Evolutionary conservation across 768 basidiomycete genomes (phyloP).

Genomic region (Leccinellum rugosiceps): DNA sequence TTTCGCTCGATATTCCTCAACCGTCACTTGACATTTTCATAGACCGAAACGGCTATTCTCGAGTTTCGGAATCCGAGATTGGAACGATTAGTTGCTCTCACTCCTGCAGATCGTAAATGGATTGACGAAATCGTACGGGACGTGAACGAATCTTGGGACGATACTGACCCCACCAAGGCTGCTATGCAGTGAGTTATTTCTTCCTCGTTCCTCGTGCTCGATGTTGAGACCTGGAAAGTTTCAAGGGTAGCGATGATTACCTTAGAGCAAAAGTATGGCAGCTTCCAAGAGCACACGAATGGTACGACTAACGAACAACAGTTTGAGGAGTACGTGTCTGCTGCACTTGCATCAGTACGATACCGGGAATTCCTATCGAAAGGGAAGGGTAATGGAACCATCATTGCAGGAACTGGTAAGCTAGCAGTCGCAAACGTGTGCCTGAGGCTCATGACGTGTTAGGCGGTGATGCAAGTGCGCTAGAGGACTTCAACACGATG

Average conservation of each 20-base stretch:
- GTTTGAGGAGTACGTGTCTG: slow-evolving; percentile 95
- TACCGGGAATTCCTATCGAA: slow-evolving; percentile 83
- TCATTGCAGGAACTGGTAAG: slow-evolving; percentile 61
- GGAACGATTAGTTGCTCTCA: slow-evolving; percentile 75
- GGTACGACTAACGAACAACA: background rate
- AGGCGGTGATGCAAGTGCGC: slow-evolving; percentile 56
- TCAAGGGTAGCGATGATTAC: slow-evolving; percentile 96
- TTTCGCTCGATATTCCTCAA: background rate
- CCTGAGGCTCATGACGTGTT: slow-evolving; percentile 21
- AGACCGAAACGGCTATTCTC: slow-evolving; percentile 85
- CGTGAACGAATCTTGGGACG: slow-evolving; percentile 79
- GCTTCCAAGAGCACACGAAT: background rate
- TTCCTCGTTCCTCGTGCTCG: background rate
- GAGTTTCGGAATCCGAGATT: slow-evolving; percentile 84
- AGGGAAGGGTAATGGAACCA: slow-evolving; percentile 56
- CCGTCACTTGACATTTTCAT: slow-evolving; percentile 1
- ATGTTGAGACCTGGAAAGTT: slow-evolving; percentile 44
- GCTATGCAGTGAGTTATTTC: slow-evolving; percentile 59
- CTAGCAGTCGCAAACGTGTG: background rate
- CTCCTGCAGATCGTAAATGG: slow-evolving; percentile 95
- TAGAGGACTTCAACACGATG: slow-evolving; percentile 79
- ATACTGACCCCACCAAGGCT: slow-evolving; percentile 53
- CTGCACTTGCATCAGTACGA: slow-evolving; percentile 83
- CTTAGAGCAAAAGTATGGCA: slow-evolving; percentile 70
- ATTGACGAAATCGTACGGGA: slow-evolving; percentile 92